phyloP scores from a whole-genome alignment of 2,329 filamentous ascomycete genomes.

The Pseudogymnoascus sp. region DNA sequence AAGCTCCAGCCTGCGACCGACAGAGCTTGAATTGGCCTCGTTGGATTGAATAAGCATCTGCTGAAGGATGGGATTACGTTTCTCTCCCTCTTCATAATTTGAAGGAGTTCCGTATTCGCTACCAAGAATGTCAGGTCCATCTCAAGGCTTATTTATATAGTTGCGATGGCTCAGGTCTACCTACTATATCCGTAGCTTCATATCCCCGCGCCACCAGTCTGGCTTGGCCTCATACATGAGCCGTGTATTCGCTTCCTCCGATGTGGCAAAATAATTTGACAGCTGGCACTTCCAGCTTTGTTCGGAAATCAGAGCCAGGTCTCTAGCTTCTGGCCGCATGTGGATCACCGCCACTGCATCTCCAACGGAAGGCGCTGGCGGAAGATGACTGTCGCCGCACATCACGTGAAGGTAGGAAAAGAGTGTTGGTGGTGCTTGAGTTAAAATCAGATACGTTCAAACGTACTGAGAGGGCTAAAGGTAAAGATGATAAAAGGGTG shows the following conservation, averaged over 20 bases:
- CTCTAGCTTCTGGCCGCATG: background rate
- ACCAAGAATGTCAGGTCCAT: background rate
- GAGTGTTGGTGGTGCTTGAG: background rate
- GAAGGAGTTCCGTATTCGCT: slow-evolving; percentile 4
- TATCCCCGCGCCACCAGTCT: slow-evolving; percentile 1
- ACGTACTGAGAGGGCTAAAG: background rate
- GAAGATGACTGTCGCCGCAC: slow-evolving; percentile 10
- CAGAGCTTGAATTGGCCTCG: background rate
- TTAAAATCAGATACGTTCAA: background rate
- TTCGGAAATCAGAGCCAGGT: background rate
- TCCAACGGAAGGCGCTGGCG: slow-evolving; percentile 5
- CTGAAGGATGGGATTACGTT: background rate
- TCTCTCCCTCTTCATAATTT: background rate
- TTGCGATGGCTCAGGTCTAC: background rate
- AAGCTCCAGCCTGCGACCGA: slow-evolving; percentile 2
- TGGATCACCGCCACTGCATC: slow-evolving; percentile 7
- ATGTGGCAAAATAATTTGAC: background rate
- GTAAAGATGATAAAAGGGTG: background rate
- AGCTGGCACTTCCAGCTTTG: background rate
- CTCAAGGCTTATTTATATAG: background rate
- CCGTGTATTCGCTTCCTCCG: background rate
- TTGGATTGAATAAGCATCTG: background rate
- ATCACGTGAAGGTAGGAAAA: background rate
- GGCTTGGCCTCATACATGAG: slow-evolving; percentile 3
- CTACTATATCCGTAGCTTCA: slow-evolving; percentile 6